Conservation (phyloP, 129 eudicot species). For the Gnaphalium uliginosum region DNA sequence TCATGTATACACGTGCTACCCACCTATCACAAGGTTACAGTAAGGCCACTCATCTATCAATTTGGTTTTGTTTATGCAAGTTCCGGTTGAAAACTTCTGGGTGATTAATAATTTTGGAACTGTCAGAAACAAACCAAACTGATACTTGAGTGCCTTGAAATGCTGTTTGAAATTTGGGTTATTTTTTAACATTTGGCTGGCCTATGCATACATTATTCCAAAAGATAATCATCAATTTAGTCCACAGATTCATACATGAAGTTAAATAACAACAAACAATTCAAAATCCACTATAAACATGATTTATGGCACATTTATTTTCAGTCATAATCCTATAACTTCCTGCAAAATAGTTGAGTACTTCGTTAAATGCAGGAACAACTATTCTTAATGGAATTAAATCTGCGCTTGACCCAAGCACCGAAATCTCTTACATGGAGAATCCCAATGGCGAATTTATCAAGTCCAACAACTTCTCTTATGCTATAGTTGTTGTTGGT, state of each 20-base stretch:
- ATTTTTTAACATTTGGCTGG: not conserved
- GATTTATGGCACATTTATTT: not conserved
- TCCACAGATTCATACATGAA: not conserved
- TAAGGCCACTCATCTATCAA: not conserved
- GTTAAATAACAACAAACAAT: not conserved
- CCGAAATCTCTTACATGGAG: conserved; percentile 48
- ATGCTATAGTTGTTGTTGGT: conserved; percentile 66
- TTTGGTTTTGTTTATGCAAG: not conserved
- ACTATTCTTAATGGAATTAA: conserved; percentile 58
- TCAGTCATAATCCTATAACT: not conserved
- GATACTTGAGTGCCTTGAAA: not conserved
- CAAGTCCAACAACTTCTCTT: conserved; percentile 47
- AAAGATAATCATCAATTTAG: not conserved
- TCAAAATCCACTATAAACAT: not conserved
- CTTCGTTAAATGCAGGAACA: conserved; percentile 51
- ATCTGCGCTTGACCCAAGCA: conserved; percentile 43
- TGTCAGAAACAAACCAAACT: not conserved
- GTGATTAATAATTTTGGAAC: not conserved
- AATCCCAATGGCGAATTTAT: conserved; percentile 45
- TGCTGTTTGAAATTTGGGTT: not conserved
- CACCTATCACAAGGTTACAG: not conserved
- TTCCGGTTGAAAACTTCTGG: not conserved
- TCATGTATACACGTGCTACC: not conserved
- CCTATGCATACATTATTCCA: not conserved
- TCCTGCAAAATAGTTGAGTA: not conserved